Evolutionary conservation across 208 protist species (phyloP).

Genomic region (Kentomonas sorsogonicus): DNA sequence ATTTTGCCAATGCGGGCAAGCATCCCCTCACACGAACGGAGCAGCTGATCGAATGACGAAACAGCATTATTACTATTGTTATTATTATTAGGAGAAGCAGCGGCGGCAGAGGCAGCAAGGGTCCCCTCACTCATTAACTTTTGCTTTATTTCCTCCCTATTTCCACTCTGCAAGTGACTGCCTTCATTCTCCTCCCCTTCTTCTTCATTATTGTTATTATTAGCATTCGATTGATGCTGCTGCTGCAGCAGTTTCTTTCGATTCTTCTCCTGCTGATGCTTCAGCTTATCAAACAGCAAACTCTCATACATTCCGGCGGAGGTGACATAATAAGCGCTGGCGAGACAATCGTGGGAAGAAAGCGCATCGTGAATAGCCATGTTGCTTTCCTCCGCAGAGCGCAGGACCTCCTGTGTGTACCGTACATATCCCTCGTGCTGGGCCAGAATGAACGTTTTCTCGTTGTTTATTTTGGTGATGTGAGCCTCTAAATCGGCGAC

Average conservation of each 20-base stretch:
- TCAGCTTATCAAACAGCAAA: too few species aligned
- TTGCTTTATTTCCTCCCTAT: too few species aligned
- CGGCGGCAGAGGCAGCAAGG: too few species aligned
- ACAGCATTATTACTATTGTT: too few species aligned
- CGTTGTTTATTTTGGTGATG: conserved; percentile 35
- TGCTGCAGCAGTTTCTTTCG: background rate
- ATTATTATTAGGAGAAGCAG: too few species aligned
- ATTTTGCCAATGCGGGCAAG: conserved; percentile 33
- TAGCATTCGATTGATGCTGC: background rate
- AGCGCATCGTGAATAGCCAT: conserved; percentile 60
- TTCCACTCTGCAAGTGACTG: too few species aligned
- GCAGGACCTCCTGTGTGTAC: conserved; percentile 46
- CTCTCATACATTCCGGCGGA: too few species aligned
- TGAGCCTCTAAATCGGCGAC: conserved; percentile 54
- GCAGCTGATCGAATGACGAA: too few species aligned
- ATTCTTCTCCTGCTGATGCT: conserved; percentile 4
- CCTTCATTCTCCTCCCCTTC: too few species aligned
- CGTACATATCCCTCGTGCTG: conserved; percentile 75
- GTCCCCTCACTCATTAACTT: too few species aligned
- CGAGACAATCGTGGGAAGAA: conserved; percentile 41
- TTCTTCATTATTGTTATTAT: too few species aligned
- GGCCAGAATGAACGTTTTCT: conserved; percentile 54
- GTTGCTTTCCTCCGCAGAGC: conserved; percentile 30
- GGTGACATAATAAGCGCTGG: conserved; percentile 36
- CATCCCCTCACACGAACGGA: too few species aligned